Conservation (phyloP, 2,329 filamentous ascomycete species). For the Incumbomyces lentus region DNA sequence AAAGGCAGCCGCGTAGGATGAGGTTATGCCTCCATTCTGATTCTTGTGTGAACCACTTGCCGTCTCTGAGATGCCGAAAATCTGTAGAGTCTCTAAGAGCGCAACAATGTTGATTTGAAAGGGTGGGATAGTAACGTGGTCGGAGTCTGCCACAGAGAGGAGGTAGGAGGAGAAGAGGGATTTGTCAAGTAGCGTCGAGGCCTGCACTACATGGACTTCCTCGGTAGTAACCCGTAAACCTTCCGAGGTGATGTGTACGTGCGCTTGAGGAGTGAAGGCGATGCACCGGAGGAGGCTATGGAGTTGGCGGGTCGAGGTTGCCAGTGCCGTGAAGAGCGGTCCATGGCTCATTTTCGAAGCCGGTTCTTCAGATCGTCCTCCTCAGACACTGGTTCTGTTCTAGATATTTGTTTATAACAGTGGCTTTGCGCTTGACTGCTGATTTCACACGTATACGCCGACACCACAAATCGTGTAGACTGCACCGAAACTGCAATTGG, state of each 20-base stretch:
- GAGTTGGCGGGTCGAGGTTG: slow-evolving; percentile 51
- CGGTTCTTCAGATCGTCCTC: not conserved
- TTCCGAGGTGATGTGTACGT: slow-evolving; percentile 68
- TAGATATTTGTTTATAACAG: slow-evolving; percentile 1
- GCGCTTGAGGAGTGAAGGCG: slow-evolving; percentile 48
- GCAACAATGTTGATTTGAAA: slow-evolving; percentile 84
- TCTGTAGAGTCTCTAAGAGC: slow-evolving; percentile 86
- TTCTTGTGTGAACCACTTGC: slow-evolving; percentile 34
- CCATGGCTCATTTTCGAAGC: slow-evolving; percentile 20
- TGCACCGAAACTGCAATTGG: slow-evolving; percentile 61
- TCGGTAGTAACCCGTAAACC: slow-evolving; percentile 82
- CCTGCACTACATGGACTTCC: slow-evolving; percentile 84
- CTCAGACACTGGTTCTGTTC: not conserved
- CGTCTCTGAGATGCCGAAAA: slow-evolving; percentile 69
- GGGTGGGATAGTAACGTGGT: slow-evolving; percentile 42
- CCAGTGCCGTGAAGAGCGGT: slow-evolving; percentile 51
- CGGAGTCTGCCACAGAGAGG: slow-evolving; percentile 43
- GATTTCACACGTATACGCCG: slow-evolving; percentile 80
- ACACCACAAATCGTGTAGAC: slow-evolving; percentile 99
- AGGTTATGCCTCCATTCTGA: slow-evolving; percentile 25
- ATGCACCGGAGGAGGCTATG: slow-evolving; percentile 53
- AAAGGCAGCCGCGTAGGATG: slow-evolving; percentile 57
- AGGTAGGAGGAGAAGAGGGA: slow-evolving; percentile 77
- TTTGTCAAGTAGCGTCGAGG: slow-evolving; percentile 76
- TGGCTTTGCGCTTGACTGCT: slow-evolving; percentile 13